Conservation (phyloP, 2,329 filamentous ascomycete species). For the Exserohilum turcica region DNA sequence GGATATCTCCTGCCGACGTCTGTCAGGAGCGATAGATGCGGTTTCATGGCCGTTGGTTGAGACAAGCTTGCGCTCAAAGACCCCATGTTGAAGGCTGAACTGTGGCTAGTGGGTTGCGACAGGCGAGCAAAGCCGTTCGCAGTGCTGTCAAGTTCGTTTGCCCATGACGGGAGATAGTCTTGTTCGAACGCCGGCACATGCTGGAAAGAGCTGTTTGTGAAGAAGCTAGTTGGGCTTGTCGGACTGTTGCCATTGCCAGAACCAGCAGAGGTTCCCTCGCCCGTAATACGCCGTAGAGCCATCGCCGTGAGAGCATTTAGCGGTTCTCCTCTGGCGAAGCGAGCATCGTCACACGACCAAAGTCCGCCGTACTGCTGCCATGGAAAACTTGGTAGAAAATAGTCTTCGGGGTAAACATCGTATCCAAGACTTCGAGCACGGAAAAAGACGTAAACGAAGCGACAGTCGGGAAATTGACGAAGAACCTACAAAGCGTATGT, state of each 20-base stretch:
- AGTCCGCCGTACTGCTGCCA: conserved; percentile 48
- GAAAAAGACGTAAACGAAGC: conserved; percentile 48
- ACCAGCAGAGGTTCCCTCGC: conserved; percentile 28
- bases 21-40: conserved; percentile 31
- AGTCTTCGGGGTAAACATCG: conserved; percentile 48
- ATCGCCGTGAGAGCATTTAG: conserved; percentile 32
- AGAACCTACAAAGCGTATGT: conserved; percentile 37
- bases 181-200: conserved; percentile 8
- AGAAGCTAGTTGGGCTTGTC: conserved; percentile 21
- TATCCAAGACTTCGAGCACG: conserved; percentile 45
- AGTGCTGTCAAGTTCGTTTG: conserved; percentile 22
- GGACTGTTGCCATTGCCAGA: conserved; percentile 22
- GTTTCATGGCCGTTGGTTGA: conserved; percentile 7
- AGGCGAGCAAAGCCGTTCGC: conserved; percentile 3
- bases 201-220: conserved; percentile 18
- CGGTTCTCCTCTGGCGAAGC: conserved; percentile 41
- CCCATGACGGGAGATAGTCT: conserved; percentile 12
- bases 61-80: conserved; percentile 13
- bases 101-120: conserved; percentile 3
- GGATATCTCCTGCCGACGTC: conserved; percentile 39
- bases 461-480: conserved; percentile 44
- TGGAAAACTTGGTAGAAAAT: conserved; percentile 46
- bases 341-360: conserved; percentile 45
- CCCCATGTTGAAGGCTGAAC: conserved; percentile 27
- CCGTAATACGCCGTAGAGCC: conserved; percentile 38